Percentiles rank a stretch among this genome's conserved stretches.
phyloP scores from a whole-genome alignment of 495 filamentous ascomycete species.

The Filosporella fistucella region DNA sequence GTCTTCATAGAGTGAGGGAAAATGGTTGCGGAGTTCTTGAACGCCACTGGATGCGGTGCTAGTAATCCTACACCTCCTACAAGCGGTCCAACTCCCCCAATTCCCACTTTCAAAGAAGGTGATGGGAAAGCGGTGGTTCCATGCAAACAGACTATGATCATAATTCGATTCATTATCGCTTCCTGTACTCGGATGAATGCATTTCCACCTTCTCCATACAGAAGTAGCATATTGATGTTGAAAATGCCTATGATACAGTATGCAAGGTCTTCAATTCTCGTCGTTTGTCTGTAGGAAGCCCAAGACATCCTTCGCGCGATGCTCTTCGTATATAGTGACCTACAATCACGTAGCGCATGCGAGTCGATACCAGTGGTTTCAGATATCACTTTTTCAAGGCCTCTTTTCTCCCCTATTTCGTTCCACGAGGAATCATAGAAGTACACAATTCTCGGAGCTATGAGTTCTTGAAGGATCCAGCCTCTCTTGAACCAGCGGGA shows the following conservation, averaged over 20 bases:
- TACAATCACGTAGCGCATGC: slow-evolving; percentile 14
- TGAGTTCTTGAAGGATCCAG: slow-evolving; percentile 17
- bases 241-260: slow-evolving; percentile 28
- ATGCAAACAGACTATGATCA: slow-evolving; percentile 12
- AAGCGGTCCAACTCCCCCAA: too few species aligned
- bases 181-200: slow-evolving; percentile 26
- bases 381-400: slow-evolving; percentile 17
- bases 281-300: slow-evolving; percentile 23
- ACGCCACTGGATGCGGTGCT: slow-evolving; percentile 1
- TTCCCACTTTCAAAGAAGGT: slow-evolving; percentile 22
- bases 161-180: slow-evolving; percentile 24
- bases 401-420: slow-evolving; percentile 20
- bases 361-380: slow-evolving; percentile 27
- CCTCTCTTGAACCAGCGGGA: slow-evolving; percentile 40
- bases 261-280: slow-evolving; percentile 22
- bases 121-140: neutral
- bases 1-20: slow-evolving; percentile 2
- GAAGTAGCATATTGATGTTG: slow-evolving; percentile 24
- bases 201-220: slow-evolving; percentile 26
- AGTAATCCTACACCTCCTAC: neutral
- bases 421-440: slow-evolving; percentile 32
- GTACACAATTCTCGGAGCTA: slow-evolving; percentile 30
- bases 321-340: neutral
- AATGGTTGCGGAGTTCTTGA: slow-evolving; percentile 2
- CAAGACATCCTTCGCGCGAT: slow-evolving; percentile 25